Evolutionary conservation across 108 stramenopile genomes (phyloP).

Genomic region (Stephanodiscus minutulus): DNA sequence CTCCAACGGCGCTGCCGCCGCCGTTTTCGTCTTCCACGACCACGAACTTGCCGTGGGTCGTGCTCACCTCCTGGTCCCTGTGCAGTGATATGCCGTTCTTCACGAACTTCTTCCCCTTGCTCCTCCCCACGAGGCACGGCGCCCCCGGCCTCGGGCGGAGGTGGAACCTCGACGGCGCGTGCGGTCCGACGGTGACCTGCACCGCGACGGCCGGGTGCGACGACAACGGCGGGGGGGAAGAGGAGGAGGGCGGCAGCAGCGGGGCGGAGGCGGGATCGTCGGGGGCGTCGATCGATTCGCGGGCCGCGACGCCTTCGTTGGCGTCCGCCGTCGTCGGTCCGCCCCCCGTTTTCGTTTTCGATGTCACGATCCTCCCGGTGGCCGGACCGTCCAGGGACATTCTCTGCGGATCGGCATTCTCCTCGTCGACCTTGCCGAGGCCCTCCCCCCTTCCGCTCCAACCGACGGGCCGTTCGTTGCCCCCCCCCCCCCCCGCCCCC

Average conservation of each 20-base stretch:
- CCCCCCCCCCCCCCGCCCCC: not conserved
- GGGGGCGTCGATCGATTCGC: not conserved
- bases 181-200: slow-evolving; percentile 59
- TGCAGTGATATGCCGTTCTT: slow-evolving; percentile 68
- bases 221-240: not conserved
- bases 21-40: slow-evolving; percentile 21
- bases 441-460: not conserved
- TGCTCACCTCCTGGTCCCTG: slow-evolving; percentile 81
- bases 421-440: not conserved
- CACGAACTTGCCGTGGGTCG: slow-evolving; percentile 81
- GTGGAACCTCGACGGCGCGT: slow-evolving; percentile 45
- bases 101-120: slow-evolving; percentile 76
- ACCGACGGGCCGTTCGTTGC: not conserved
- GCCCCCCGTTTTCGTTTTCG: slow-evolving; percentile 2
- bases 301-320: not conserved
- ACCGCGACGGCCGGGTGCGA: slow-evolving; percentile 29
- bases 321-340: not conserved
- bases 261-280: not conserved
- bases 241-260: not conserved
- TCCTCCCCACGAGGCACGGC: slow-evolving; percentile 70
- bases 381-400: not conserved
- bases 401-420: slow-evolving; percentile 44
- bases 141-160: slow-evolving; percentile 49
- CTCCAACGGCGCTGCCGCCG: slow-evolving; percentile 1
- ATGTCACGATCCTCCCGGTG: not conserved